Evolutionary conservation across 1,284 basidiomycete genomes (phyloP), one percentile per base, ranked within the genome.

Genomic region (Puccinia triticina): DNA sequence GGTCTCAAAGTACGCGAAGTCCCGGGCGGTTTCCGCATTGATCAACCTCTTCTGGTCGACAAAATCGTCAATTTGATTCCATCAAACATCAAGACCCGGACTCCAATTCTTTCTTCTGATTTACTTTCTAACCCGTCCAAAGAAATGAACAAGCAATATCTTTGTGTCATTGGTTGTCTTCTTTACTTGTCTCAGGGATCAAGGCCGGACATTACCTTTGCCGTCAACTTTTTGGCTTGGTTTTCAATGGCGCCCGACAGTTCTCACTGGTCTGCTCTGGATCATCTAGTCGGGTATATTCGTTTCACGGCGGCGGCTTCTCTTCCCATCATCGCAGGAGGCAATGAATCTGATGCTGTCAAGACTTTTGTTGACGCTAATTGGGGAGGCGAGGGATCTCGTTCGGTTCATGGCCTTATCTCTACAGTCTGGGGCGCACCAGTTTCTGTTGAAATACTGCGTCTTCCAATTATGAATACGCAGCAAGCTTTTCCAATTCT

Each of bases 351-450:
- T 2, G n/a, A 46, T 2, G 50, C 2, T 16, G 2, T 80, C 2
- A 57, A 59, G 26, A 73, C 69, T 10, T 80, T 40, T 34, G 50
- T 80, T 12, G 69, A 80, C 37, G 78, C 78, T 2, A 80, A 80
- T 37, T 80, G 78, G 78, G 78, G 67, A 26, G 78, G 78, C 5
- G 34, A 80, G 71, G 46, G 32, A 34, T 29, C n/a, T n/a, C n/a
- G n/a, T n/a, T n/a, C n/a, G n/a, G n/a, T n/a, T n/a, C n/a, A n/a
- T n/a, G n/a, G n/a, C n/a, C n/a, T n/a, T n/a, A n/a, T n/a, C n/a
- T n/a, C n/a, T n/a, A n/a, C n/a, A n/a, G n/a, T n/a, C n/a, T n/a
- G n/a, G n/a, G n/a, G n/a, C n/a, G n/a, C n/a, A n/a, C n/a, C n/a
- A n/a, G n/a, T n/a, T n/a, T n/a, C n/a, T n/a, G n/a, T n/a, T n/a